Base-by-base conservation (phyloP, 2,329 filamentous ascomycete species). In the Cytospora piceicola region DNA sequence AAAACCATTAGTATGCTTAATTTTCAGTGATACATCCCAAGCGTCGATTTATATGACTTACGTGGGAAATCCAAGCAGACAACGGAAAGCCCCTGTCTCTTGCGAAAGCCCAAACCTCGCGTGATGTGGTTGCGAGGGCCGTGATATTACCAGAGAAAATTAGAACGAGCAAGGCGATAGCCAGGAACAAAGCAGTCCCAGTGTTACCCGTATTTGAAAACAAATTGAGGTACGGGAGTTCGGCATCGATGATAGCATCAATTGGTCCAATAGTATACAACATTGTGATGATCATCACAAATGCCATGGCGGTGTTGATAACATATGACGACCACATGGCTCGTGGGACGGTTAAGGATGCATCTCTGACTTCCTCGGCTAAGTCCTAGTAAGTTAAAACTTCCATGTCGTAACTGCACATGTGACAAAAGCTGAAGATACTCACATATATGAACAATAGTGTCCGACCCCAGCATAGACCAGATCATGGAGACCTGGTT, bases 311-410 rank as follows among this genome's bases (percentile, higher is more conserved):
- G 6, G 55, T 55, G 29, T 67, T 67, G 6, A 65, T 8, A 6
- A 58, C 62, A 8, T 65, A 67, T 5, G 65, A 67, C 61, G 58
- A 67, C 61, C 61, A 67, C 65, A 67, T 67, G 8, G 62, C 65
- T 11, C 55, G 58, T 14, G 65, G 65, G 2, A 67, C 65, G 4
- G 49, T 61, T 14, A 67, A 30, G 1, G 65, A 67, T 2, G 65
- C 62, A 3, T 67, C 65, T 5, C 24, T 55, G 1, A 67, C 65
- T 52, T 67, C 65, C 29, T 67, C 65, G 2, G 65, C 65, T 67
- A 5, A 2, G 9, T 4, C 0, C 9, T 0, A 6, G 39, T 63
- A 2, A 63, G 53, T 3, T 57, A 6, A 1, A 24, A 32, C n/a
- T 5, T 9, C 3, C 5, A 4, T 9, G 0, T 20, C 0, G 12